These are phyloP conservation scores for Entomortierella beljakovae DNA, from an alignment of 192 early-diverging fungal species.

Conservation along the genomic window DNA sequence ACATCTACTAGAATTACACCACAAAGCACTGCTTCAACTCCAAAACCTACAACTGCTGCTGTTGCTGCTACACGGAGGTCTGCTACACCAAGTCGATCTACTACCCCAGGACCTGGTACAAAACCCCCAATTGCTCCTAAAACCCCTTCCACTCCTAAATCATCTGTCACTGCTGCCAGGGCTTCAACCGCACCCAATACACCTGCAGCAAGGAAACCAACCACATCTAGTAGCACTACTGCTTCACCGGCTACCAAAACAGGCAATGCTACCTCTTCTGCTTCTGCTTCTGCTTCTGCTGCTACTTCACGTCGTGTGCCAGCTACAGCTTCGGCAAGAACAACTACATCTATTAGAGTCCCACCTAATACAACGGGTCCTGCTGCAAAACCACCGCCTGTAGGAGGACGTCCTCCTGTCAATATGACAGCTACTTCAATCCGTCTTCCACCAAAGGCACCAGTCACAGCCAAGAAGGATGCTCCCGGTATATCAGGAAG, in stretches of 20 bases:
- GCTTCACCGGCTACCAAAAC: no score
- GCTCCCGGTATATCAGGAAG: background rate
- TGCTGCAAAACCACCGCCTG: conserved; percentile 29
- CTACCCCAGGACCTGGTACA: background rate
- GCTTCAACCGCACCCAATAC: background rate
- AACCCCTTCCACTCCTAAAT: background rate
- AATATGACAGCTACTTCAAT: conserved; percentile 52
- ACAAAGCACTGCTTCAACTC: no score
- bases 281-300: background rate
- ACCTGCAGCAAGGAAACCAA: conserved; percentile 3
- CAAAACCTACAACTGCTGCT: conserved; percentile 2
- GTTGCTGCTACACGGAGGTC: background rate
- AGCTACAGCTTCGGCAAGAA: conserved; percentile 21
- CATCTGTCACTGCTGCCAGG: background rate
- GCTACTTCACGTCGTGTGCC: conserved; percentile 10
- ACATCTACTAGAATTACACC: background rate
- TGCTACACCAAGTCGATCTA: background rate
- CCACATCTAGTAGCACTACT: background rate
- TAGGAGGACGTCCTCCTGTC: conserved; percentile 25
- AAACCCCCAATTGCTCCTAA: background rate
- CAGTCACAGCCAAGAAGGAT: conserved; percentile 4
- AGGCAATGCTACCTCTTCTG: no score
- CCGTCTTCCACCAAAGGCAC: conserved; percentile 8
- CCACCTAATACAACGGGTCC: conserved; percentile 7
- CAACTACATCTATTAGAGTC: conserved; percentile 34